Conservation (phyloP, 768 basidiomycete species). For the Amanita phalloides region DNA sequence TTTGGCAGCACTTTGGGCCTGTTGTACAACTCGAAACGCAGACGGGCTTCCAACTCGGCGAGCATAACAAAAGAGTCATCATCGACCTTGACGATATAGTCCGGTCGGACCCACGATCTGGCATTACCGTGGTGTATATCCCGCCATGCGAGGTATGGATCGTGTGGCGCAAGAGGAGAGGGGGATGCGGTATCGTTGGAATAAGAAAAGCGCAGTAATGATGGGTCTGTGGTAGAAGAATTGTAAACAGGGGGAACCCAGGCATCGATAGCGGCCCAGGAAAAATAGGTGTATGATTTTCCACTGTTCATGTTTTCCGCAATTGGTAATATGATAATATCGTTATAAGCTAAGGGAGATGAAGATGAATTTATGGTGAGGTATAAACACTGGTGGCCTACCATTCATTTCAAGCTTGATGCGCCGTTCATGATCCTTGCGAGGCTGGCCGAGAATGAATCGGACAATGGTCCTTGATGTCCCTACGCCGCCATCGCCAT, state of each 20-base stretch:
- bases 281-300: slow-evolving; percentile 86
- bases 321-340: slow-evolving; percentile 75
- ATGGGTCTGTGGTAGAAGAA: slow-evolving; percentile 23
- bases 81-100: slow-evolving; percentile 90
- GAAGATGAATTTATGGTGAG: slow-evolving; percentile 6
- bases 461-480: slow-evolving; percentile 80
- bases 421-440: slow-evolving; percentile 66
- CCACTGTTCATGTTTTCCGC: slow-evolving; percentile 95
- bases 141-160: slow-evolving; percentile 47
- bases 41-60: slow-evolving; percentile 83
- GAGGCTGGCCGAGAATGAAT: slow-evolving; percentile 82
- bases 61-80: slow-evolving; percentile 95
- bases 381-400: slow-evolving; percentile 28
- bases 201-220: slow-evolving; percentile 53
- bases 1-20: slow-evolving; percentile 15
- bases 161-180: slow-evolving; percentile 60
- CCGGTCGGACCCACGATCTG: slow-evolving; percentile 72
- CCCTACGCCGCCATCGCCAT: slow-evolving; percentile 58
- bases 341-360: slow-evolving; percentile 55
- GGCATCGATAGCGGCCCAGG: slow-evolving; percentile 85
- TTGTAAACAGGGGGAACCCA: slow-evolving; percentile 78
- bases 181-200: slow-evolving; percentile 44
- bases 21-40: slow-evolving; percentile 65
- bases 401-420: slow-evolving; percentile 87
- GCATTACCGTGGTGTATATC: slow-evolving; percentile 32